phyloP scores from a whole-genome alignment of 352 stramenopile species.

The Pythium aristosporum region DNA sequence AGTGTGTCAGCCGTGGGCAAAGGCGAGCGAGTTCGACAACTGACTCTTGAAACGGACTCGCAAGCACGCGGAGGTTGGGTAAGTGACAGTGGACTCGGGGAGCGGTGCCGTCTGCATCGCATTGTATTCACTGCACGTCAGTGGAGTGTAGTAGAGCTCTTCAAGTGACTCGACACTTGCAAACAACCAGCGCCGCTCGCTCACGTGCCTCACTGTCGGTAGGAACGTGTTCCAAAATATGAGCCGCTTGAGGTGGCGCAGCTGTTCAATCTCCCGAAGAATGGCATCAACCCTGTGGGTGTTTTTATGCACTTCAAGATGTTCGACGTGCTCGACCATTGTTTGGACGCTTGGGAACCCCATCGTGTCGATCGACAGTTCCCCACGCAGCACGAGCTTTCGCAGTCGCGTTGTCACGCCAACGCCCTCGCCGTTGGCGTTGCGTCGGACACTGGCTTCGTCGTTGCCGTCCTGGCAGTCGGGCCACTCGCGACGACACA shows the following conservation, averaged over 20 bases:
- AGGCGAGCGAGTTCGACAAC: not conserved
- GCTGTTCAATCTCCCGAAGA: not conserved
- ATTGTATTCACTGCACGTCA: too few relatives aligned
- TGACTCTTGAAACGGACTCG: not conserved
- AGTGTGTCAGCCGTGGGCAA: not conserved
- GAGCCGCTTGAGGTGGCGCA: not conserved
- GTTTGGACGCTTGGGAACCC: too few relatives aligned
- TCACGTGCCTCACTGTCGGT: not conserved
- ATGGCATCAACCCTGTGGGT: not conserved
- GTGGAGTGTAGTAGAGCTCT: not conserved
- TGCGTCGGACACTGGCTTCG: too few relatives aligned
- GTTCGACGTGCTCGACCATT: too few relatives aligned
- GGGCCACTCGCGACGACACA: too few relatives aligned
- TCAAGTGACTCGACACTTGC: not conserved
- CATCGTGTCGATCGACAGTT: too few relatives aligned
- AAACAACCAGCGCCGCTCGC: not conserved
- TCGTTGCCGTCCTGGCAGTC: too few relatives aligned
- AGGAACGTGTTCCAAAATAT: not conserved
- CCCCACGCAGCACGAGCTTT: too few relatives aligned
- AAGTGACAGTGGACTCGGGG: not conserved
- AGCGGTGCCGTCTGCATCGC: not conserved
- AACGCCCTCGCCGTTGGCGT: too few relatives aligned
- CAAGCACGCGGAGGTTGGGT: conserved; percentile 5
- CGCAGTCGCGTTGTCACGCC: too few relatives aligned
- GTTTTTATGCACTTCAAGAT: too few relatives aligned